Base-by-base conservation (phyloP, 2,329 filamentous ascomycete genomes). In the Fusarium siculi region DNA sequence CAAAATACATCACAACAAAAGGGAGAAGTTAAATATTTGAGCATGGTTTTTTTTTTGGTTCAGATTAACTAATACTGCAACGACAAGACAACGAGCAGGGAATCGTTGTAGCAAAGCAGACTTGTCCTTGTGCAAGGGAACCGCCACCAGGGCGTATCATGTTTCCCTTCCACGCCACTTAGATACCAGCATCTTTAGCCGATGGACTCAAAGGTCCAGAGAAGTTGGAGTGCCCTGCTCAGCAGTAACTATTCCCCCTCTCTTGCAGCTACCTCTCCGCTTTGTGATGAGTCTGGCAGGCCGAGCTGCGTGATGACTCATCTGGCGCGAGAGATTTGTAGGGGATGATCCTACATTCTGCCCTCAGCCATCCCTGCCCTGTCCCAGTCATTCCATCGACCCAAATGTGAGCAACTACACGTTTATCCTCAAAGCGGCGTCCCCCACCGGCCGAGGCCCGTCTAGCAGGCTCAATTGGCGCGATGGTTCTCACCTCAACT, bases 11-110 rank as follows among this genome's bases (percentile, higher is more conserved):
- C 32, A 43, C 23, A 47, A 36, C 19, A 47, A n/a, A 40, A 28
- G 19, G 23, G 21, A 44, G 19, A 49, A 7, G n/a, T 16, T 23
- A 36, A 7, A 12, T 32, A 70, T 62, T 70, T 76, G 73, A 78
- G 78, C 65, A 57, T 74, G 10, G 64, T 67, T 46, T 50, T 44
- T 65, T 74, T 80, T 9, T 12, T 12, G 32, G 76, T 81, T 83
- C 77, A 76, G 62, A 84, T 84, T 83, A 84, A 82, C 81, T 84
- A 84, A 79, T 84, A 84, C 78, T 81, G 79, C 80, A 80, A 80
- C 76, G 74, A 81, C 80, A 80, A 82, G 76, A 80, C 78, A 81
- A 79, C 79, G 78, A 82, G 80, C 81, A 82, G 80, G 80, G 78
- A 78, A 78, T 78, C 78, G 78, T 75, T 78, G 71, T 77, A 79